Conservation (phyloP, 768 basidiomycete genomes). For the Dendrothele bispora region DNA sequence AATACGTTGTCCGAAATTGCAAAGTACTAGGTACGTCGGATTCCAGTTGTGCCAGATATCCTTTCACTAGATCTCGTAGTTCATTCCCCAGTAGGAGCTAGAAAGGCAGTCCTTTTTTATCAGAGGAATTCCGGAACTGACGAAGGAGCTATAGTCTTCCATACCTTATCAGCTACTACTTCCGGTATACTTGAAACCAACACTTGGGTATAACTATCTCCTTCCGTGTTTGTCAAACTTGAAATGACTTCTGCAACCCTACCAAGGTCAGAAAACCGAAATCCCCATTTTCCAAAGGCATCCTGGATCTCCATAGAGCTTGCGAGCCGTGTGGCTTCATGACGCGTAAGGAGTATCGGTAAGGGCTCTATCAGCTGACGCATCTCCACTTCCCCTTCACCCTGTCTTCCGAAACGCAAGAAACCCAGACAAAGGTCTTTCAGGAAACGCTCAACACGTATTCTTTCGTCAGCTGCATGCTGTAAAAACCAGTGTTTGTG, state of each 20-base stretch:
- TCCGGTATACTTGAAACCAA: constrained; percentile 63
- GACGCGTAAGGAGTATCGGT: constrained; percentile 63
- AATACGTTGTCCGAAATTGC: constrained; percentile 21
- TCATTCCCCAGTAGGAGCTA: constrained; percentile 71
- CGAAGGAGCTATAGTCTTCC: constrained; percentile 17
- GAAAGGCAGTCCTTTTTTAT: constrained; percentile 15
- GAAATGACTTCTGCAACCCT: constrained; percentile 21
- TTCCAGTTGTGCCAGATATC: constrained; percentile 64
- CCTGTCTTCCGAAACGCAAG: constrained; percentile 35
- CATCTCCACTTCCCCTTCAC: constrained; percentile 31
- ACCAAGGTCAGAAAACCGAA: constrained; percentile 47
- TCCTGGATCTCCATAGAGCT: constrained; percentile 37
- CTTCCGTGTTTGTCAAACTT: constrained; percentile 17
- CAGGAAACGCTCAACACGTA: constrained; percentile 86
- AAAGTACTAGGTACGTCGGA: constrained; percentile 34
- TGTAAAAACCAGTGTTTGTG: constrained; percentile 35
- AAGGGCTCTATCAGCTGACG: constrained; percentile 51
- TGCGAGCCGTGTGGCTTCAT: constrained; percentile 56
- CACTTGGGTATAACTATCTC: constrained; percentile 60
- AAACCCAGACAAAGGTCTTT: constrained; percentile 72
- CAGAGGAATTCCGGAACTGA: constrained; percentile 2
- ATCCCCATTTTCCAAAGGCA: constrained; percentile 69
- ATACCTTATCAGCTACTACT: constrained; percentile 68
- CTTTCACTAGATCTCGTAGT: constrained; percentile 73
- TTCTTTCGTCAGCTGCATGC: constrained; percentile 96